A percentile compares a stretch with the other conserved stretches of the same genome.
These are phyloP conservation scores for Thelephora aurantiotincta DNA, from an alignment of 768 basidiomycete genomes.

Conservation along the genomic window DNA sequence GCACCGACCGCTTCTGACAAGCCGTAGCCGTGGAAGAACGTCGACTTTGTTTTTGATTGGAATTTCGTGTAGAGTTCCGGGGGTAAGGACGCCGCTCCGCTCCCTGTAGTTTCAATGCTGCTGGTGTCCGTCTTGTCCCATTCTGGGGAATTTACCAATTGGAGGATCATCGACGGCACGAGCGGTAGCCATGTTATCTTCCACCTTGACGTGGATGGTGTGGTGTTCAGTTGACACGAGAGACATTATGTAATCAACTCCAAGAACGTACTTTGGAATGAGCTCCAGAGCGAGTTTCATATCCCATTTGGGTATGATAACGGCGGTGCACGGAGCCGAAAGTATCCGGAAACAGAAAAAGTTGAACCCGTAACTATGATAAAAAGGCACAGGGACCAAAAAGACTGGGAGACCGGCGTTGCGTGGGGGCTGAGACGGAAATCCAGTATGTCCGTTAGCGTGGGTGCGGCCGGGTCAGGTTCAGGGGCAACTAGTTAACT, in stretches of 20 bases:
- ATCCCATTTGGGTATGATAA: slow-evolving; percentile 53
- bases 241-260: not conserved
- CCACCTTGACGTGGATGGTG: slow-evolving; percentile 25
- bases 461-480: not conserved
- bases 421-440: not conserved
- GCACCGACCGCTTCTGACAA: slow-evolving; percentile 53
- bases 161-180: slow-evolving; percentile 53
- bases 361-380: slow-evolving; percentile 56
- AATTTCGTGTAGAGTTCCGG: slow-evolving; percentile 29
- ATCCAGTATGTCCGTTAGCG: not conserved
- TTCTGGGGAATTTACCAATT: slow-evolving; percentile 40
- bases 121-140: slow-evolving; percentile 37
- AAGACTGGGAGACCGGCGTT: slow-evolving; percentile 30
- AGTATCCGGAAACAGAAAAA: slow-evolving; percentile 33
- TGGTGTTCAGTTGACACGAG: not conserved
- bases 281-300: slow-evolving; percentile 31
- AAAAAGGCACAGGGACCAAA: slow-evolving; percentile 51
- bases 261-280: slow-evolving; percentile 41
- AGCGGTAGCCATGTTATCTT: slow-evolving; percentile 33
- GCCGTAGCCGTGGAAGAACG: slow-evolving; percentile 39
- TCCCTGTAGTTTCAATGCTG: slow-evolving; percentile 26
- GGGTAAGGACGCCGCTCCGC: slow-evolving; percentile 60
- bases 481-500: not conserved
- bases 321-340: slow-evolving; percentile 27
- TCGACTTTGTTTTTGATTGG: not conserved